These are phyloP conservation scores for Multifurca ochricompacta DNA, from an alignment of 768 basidiomycete genomes.

Conservation along the genomic window DNA sequence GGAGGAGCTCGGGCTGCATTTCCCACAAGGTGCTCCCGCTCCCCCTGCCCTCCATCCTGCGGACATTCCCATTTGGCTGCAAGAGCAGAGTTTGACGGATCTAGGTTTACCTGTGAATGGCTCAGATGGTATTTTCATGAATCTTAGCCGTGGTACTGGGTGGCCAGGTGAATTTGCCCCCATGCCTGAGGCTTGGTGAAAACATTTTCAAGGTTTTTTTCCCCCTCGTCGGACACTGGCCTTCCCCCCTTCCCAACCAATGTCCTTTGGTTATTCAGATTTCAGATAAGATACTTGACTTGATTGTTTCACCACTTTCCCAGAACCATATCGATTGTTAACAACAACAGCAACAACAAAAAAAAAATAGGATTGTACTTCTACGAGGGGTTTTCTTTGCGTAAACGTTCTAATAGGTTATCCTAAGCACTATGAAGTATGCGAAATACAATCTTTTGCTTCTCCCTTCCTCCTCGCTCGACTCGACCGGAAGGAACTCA, in stretches of 20 bases:
- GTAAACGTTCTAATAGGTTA: constrained; percentile 7
- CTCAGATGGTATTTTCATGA: constrained; percentile 83
- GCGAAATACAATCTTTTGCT: background rate
- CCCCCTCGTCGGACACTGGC: background rate
- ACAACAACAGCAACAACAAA: background rate
- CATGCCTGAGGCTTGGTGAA: constrained; percentile 82
- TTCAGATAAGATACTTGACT: background rate
- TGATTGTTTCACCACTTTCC: background rate
- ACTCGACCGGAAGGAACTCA: background rate
- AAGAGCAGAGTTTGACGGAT: constrained; percentile 87
- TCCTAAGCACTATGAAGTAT: background rate
- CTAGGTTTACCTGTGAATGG: constrained; percentile 89
- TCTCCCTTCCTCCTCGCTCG: background rate
- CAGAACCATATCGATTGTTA: background rate
- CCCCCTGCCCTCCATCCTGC: constrained; percentile 56
- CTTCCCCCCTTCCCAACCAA: background rate
- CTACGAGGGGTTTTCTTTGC: background rate
- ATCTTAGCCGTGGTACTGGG: constrained; percentile 59
- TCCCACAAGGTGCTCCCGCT: constrained; percentile 51
- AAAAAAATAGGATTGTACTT: background rate
- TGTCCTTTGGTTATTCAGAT: background rate
- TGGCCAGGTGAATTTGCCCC: constrained; percentile 71
- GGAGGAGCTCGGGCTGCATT: constrained; percentile 77
- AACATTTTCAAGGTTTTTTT: background rate
- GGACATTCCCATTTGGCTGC: constrained; percentile 85